phyloP scores from a whole-genome alignment of 75 land plant species.

The Isoetes taiwanensis region DNA sequence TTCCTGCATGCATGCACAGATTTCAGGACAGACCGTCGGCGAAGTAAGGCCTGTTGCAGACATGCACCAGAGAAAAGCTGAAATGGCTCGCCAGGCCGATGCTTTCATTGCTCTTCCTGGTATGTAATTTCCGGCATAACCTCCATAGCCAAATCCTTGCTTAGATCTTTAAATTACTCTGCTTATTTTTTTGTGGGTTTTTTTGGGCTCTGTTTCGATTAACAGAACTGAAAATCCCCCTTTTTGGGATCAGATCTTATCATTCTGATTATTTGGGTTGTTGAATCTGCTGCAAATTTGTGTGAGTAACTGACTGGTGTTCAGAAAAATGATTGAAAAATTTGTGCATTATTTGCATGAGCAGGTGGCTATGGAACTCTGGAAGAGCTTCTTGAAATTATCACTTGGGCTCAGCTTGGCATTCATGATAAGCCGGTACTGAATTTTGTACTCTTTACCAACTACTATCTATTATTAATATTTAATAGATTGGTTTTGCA shows the following conservation, averaged over 20 bases:
- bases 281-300: not conserved
- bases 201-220: no score
- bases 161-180: no score
- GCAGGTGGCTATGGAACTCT: conserved; percentile 77
- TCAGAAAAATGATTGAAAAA: no score
- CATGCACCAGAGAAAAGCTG: conserved; percentile 71
- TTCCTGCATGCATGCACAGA: conserved; percentile 11
- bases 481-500: no score
- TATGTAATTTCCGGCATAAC: no score
- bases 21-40: conserved; percentile 48
- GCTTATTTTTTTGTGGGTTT: no score
- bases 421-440: conserved; percentile 63
- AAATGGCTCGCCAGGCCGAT: conserved; percentile 62
- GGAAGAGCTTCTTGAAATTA: conserved; percentile 69
- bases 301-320: not conserved
- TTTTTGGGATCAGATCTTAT: no score
- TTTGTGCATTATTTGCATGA: not conserved
- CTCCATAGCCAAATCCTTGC: no score
- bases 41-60: conserved; percentile 43
- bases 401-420: conserved; percentile 78
- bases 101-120: conserved; percentile 82
- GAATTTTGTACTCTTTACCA: no score
- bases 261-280: not conserved
- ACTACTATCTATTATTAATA: not conserved
- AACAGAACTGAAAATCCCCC: no score